Percentiles rank a stretch among this genome's conserved stretches.
These are phyloP conservation scores for Aspergillus sp. DNA, from an alignment of 2,329 filamentous ascomycete genomes.

Conservation along the genomic window DNA sequence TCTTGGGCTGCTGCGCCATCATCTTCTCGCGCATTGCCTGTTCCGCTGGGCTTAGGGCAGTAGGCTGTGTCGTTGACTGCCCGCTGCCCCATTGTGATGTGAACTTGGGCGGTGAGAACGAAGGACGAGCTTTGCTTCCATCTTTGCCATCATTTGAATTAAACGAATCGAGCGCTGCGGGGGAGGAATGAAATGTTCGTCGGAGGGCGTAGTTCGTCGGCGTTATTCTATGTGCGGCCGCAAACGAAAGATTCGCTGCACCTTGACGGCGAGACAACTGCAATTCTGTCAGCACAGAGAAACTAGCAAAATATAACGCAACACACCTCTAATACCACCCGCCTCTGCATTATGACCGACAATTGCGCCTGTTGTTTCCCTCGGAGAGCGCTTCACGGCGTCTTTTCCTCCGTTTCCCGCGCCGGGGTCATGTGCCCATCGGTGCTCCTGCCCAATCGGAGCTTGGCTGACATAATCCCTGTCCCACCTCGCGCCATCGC, in stretches of 20 bases:
- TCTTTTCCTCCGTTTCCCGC: slow-evolving; percentile 7
- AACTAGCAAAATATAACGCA: not conserved
- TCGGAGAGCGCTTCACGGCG: slow-evolving; percentile 11
- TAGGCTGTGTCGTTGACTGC: not conserved
- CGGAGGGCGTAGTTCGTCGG: slow-evolving; percentile 15
- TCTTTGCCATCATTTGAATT: slow-evolving; percentile 17
- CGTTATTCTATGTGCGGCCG: slow-evolving; percentile 20
- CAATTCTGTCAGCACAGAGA: not conserved
- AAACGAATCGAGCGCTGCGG: slow-evolving; percentile 20
- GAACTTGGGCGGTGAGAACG: slow-evolving; percentile 20
- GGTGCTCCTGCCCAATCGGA: slow-evolving; percentile 28
- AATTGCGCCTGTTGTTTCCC: slow-evolving; percentile 7
- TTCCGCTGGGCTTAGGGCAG: not conserved
- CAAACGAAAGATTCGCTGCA: slow-evolving; percentile 31
- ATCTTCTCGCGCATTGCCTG: not conserved
- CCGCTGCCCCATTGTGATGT: slow-evolving; percentile 18
- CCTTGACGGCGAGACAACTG: slow-evolving; percentile 34
- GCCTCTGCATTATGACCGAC: slow-evolving; percentile 27
- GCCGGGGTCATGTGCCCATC: slow-evolving; percentile 21
- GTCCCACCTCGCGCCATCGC: slow-evolving; percentile 7
- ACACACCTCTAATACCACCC: slow-evolving; percentile 26
- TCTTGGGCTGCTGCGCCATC: not conserved
- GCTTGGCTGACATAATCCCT: not conserved
- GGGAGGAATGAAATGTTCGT: slow-evolving; percentile 30
- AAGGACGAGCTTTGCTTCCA: slow-evolving; percentile 7